phyloP scores from a whole-genome alignment of 2,329 filamentous ascomycete species.

The Aspergillus fructus region DNA sequence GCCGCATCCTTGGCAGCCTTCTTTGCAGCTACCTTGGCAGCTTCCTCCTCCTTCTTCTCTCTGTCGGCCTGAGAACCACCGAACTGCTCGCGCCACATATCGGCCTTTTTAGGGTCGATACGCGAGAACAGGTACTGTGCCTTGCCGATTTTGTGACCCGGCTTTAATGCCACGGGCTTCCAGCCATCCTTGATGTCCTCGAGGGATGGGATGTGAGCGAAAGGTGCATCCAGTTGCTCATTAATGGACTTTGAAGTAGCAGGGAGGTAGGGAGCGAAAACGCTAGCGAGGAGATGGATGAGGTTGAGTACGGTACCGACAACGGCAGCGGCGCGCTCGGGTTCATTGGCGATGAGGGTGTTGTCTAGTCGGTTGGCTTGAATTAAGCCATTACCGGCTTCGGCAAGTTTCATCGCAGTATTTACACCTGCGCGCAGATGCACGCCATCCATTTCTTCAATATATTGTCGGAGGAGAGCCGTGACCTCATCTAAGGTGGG shows the following conservation, averaged over 20 bases:
- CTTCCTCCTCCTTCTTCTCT: conserved; percentile 64
- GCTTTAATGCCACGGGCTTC: conserved; percentile 58
- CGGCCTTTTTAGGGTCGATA: conserved; percentile 78
- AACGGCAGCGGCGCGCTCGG: conserved; percentile 59
- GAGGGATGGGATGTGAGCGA: conserved; percentile 59
- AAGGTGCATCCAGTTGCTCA: conserved; percentile 66
- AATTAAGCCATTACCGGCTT: conserved; percentile 59
- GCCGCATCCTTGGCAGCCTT: conserved; percentile 41
- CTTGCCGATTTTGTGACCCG: conserved; percentile 78
- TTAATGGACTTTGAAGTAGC: conserved; percentile 73
- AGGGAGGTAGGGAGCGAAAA: conserved; percentile 84
- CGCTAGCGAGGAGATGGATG: conserved; percentile 74
- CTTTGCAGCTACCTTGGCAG: conserved; percentile 43
- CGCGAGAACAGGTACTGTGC: conserved; percentile 77
- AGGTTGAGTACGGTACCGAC: conserved; percentile 81
- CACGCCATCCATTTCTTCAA: conserved; percentile 59
- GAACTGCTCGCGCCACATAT: conserved; percentile 78
- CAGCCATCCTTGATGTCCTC: conserved; percentile 57
- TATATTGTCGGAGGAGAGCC: conserved; percentile 54
- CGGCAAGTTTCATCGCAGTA: conserved; percentile 57
- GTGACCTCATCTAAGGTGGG: conserved; percentile 49
- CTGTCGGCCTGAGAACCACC: conserved; percentile 67
- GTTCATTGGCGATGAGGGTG: conserved; percentile 58
- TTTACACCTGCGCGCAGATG: conserved; percentile 58
- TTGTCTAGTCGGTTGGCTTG: conserved; percentile 64